Percentiles rank a stretch among this genome's conserved stretches.
These are phyloP conservation scores for Asclepias syriaca DNA, from an alignment of 257 asterid genomes.

Conservation along the genomic window DNA sequence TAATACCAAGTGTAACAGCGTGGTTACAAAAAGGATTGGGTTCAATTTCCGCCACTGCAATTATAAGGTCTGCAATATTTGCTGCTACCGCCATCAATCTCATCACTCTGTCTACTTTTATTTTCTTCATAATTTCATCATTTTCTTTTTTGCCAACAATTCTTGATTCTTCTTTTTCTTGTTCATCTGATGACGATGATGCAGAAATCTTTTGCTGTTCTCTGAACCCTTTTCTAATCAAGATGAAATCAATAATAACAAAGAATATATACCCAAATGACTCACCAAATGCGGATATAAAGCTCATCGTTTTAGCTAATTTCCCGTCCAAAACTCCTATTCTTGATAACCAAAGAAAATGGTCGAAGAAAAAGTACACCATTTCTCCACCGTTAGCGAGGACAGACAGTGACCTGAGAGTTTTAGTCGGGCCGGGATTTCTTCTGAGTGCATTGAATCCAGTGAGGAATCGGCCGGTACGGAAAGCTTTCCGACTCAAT, in stretches of 20 bases:
- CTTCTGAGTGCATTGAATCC: constrained; percentile 82
- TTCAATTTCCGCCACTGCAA: constrained; percentile 80
- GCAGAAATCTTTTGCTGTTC: constrained; percentile 36
- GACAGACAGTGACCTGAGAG: constrained; percentile 53
- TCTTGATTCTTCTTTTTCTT: constrained; percentile 16
- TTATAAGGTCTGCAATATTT: constrained; percentile 72
- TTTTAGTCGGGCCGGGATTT: constrained; percentile 45
- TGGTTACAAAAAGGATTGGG: constrained; percentile 91
- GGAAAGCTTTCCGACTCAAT: constrained; percentile 88
- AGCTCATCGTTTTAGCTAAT: constrained; percentile 65
- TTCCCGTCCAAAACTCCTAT: constrained; percentile 60
- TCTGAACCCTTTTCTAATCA: constrained; percentile 57
- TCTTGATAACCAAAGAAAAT: constrained; percentile 76
- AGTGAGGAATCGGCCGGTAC: constrained; percentile 76
- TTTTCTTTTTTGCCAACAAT: constrained; percentile 17
- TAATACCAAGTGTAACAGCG: constrained; percentile 70
- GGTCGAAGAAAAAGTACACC: constrained; percentile 98
- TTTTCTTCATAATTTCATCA: constrained; percentile 27
- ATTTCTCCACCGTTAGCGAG: constrained; percentile 82
- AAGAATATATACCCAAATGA: constrained; percentile 73
- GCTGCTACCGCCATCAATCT: constrained; percentile 89
- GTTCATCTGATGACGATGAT: constrained; percentile 10
- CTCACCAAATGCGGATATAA: constrained; percentile 90
- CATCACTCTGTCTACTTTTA: constrained; percentile 75
- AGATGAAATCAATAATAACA: constrained; percentile 48